Evolutionary conservation across 2,329 filamentous ascomycete species (phyloP), one percentile per base, ranked within the genome.

Genomic region (Verticillium albo-atrum): DNA sequence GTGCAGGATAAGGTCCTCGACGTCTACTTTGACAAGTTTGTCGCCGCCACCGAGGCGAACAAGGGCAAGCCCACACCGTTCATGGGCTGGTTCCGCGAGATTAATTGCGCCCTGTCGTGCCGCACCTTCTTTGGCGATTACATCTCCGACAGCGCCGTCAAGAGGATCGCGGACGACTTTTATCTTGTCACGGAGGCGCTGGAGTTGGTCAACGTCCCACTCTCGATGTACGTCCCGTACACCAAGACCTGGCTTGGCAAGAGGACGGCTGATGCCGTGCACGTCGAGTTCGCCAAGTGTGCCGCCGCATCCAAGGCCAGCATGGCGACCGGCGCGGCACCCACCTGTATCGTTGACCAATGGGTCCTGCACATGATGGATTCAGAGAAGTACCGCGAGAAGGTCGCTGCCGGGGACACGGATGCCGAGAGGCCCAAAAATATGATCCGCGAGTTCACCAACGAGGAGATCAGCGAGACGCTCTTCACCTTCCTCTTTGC

Each of bases 121-220:
- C 84, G 89, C 54, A 92, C 90, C 9, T 93, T 93, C 68, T 89
- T 92, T 54, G 90, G 90, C 26, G 83, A 91, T 74, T 92, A 92
- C 77, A 91, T 92, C 73, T 85, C 84, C 9, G 83, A 91, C 51
- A 83, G 86, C 61, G 82, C 84, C 4, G 84, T 93, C 60, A 87
- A 90, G 77, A 88, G 82, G 71, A 90, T 93, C 60, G 87, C 89
- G 20, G 86, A 92, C 68, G 89, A 93, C 73, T 93, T 90, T 72
- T 92, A 91, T 72, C 79, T 87, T 61, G 89, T 90, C 66, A 93
- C 90, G 4, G 89, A 87, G 25, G 89, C 90, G 0, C 81, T 93
- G 51, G 90, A 93, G 72, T 81, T 93, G 25, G 90, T 93, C 77
- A 92, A 92, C 74, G 86, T 92, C 67, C 89, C 90, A 3, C 59